Percentiles rank a stretch among this genome's conserved stretches.
These are phyloP conservation scores for Sphaerulina musiva DNA, from an alignment of 2,329 filamentous ascomycete genomes.

Conservation along the genomic window DNA sequence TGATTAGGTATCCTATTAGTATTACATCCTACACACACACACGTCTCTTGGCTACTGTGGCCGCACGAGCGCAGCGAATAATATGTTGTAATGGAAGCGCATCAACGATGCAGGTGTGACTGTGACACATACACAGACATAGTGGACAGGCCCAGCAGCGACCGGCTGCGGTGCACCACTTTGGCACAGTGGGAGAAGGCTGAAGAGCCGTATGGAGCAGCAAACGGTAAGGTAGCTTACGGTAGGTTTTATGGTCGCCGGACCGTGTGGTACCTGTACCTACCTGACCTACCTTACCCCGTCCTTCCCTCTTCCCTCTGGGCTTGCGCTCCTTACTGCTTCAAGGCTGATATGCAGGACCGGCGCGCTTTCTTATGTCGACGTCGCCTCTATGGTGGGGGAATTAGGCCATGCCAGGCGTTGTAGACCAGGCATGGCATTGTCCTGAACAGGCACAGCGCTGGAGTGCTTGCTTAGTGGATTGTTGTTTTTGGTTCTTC, in stretches of 20 bases:
- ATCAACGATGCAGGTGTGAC: too few species aligned
- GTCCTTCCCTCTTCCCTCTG: not conserved
- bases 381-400: slow-evolving; percentile 28
- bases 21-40: not conserved
- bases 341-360: slow-evolving; percentile 17
- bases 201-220: not conserved
- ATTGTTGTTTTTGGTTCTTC: too few species aligned
- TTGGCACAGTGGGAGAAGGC: too few species aligned
- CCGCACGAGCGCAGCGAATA: not conserved
- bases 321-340: slow-evolving; percentile 2
- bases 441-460: slow-evolving; percentile 2
- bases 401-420: not conserved
- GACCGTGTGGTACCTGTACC: slow-evolving; percentile 5
- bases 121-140: too few species aligned
- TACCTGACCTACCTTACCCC: not conserved
- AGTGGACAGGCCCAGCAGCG: too few species aligned
- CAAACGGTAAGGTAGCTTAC: not conserved
- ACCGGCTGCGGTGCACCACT: too few species aligned
- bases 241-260: slow-evolving; percentile 5
- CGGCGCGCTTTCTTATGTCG: slow-evolving; percentile 30
- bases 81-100: not conserved
- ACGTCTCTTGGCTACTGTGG: slow-evolving; percentile 9
- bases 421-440: not conserved
- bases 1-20: too few species aligned
- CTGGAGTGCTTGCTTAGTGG: not conserved